Base-by-base conservation (phyloP, 371 early-diverging fungal genomes). In the Rhizopus delemar region DNA sequence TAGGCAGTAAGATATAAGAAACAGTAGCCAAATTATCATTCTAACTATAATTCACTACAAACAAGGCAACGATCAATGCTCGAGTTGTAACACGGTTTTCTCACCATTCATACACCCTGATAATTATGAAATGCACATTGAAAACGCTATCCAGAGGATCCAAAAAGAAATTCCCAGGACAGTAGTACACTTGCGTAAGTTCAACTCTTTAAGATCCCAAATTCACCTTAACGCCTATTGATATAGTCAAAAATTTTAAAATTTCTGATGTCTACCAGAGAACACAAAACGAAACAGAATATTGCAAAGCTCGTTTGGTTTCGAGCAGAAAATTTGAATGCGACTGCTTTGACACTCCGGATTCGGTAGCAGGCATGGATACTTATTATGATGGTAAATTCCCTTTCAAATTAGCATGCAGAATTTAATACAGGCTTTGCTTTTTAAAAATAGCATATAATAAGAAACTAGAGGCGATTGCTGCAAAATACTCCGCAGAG, bases 21-120 rank as follows among this genome's bases (percentile, higher is more conserved):
- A 12, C 2, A 8, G 12, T 9, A 28, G 3, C 5, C 29, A 3
- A 48, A n/a, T 4, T 8, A 28, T 6, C 15, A 12, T 45, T 28
- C 29, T 48, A 31, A 46, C 34, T 32, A 4, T 15, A n/a, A 13
- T 34, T 8, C 6, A 5, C 5, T 31, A 11, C 9, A 8, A 29
- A 22, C 3, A 12, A 68, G 63, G 60, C n/a, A 70, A 70, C 22
- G 70, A 66, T 57, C 70, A 70, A 43, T 70, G 70, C 29, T 45
- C 57, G 5, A 43, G 58, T 33, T 70, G 66, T n/a, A 50, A 51
- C 8, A 35, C 50, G 16, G 5, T 8, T n/a, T 28, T 31, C 2
- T 55, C 34, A 51, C n/a, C 51, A 34, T n/a, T 46, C 13, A 49
- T 41, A 0, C 51, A 51, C 4, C 41, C 57, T 3, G 46, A 57